Evolutionary conservation across 768 basidiomycete species (phyloP).

Genomic region (Tremella fuciformis): DNA sequence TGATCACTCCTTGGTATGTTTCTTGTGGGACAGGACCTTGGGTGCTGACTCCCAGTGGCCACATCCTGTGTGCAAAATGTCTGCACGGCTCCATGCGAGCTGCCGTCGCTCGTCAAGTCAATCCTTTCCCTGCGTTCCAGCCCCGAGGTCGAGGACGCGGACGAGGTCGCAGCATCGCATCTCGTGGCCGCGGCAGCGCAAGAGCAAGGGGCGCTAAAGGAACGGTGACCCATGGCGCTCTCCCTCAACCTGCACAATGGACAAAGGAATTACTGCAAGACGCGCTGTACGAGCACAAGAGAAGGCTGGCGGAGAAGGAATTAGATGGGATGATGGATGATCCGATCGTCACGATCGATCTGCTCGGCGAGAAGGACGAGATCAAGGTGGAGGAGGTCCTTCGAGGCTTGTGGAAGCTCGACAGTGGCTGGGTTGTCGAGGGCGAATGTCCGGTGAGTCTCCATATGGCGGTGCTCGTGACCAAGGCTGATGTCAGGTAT

Average conservation of each 20-base stretch:
- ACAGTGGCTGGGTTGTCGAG: conserved; percentile 32
- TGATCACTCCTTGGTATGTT: conserved; percentile 38
- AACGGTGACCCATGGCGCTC: background rate
- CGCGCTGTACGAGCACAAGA: conserved; percentile 17
- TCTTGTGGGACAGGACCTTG: background rate
- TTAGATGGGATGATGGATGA: background rate
- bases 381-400: conserved; percentile 27
- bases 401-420: conserved; percentile 39
- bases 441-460: conserved; percentile 46
- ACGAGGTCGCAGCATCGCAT: conserved; percentile 8
- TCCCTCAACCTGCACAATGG: conserved; percentile 22
- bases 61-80: conserved; percentile 39
- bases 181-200: conserved; percentile 7
- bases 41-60: conserved; percentile 24
- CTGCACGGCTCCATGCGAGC: conserved; percentile 33
- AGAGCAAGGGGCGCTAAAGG: background rate
- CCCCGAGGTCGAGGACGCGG: conserved; percentile 5
- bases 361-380: conserved; percentile 6
- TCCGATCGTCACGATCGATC: background rate
- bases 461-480: background rate
- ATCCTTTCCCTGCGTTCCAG: conserved; percentile 22
- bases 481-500: conserved; percentile 17
- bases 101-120: conserved; percentile 34
- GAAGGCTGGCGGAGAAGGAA: background rate
- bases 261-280: conserved; percentile 18